These are phyloP conservation scores for Pleurozium schreberi DNA, from an alignment of 225 moss, liverwort and hornwort species.

Conservation along the genomic window DNA sequence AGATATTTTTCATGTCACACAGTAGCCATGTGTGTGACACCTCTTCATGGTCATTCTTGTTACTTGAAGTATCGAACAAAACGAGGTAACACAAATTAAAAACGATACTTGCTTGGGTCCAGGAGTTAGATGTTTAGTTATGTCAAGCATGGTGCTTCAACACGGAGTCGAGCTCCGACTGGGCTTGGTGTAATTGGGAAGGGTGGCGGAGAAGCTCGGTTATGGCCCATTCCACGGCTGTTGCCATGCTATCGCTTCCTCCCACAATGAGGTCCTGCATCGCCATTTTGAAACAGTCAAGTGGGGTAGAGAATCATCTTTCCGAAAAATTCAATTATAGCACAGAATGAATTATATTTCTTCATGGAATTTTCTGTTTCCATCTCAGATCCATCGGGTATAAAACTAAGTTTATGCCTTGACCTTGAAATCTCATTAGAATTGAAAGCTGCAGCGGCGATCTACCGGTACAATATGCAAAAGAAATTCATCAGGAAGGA, in stretches of 20 bases:
- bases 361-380: not conserved
- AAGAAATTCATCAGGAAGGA: not conserved
- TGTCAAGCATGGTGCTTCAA: not conserved
- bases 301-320: not conserved
- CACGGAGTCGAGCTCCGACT: slow-evolving; percentile 48
- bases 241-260: slow-evolving; percentile 66
- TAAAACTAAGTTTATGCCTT: not conserved
- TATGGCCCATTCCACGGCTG: slow-evolving; percentile 62
- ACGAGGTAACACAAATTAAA: not conserved
- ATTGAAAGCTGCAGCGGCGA: not conserved
- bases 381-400: not conserved
- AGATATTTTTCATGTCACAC: not conserved
- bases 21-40: not conserved
- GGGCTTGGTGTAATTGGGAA: slow-evolving; percentile 14
- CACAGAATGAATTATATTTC: not conserved
- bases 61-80: not conserved
- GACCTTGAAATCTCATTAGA: not conserved
- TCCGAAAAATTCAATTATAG: no score
- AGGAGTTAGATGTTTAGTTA: not conserved
- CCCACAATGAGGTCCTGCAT: slow-evolving; percentile 78
- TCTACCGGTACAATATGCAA: not conserved
- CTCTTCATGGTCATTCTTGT: not conserved
- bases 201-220: slow-evolving; percentile 74
- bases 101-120: not conserved
- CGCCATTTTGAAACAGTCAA: not conserved